phyloP scores from a whole-genome alignment of 148 eudicot species.

The Rhododendron ovatum region DNA sequence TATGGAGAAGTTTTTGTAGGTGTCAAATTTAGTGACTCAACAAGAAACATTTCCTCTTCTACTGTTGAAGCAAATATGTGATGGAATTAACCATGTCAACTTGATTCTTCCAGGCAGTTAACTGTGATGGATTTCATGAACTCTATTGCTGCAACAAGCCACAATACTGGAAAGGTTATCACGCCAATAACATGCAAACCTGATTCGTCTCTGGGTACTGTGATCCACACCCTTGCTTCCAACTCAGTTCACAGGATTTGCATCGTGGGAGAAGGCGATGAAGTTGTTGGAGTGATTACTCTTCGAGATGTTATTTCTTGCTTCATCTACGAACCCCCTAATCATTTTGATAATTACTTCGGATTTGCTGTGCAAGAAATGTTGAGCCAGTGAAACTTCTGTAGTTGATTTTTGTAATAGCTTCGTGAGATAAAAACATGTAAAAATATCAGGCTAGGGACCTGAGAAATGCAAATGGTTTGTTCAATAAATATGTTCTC shows the following conservation, averaged over 20 bases:
- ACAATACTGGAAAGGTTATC: constrained; percentile 34
- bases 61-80: not conserved
- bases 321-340: constrained; percentile 79
- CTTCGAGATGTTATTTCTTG: constrained; percentile 94
- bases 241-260: constrained; percentile 73
- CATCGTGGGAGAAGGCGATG: constrained; percentile 40
- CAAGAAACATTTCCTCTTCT: not conserved
- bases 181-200: constrained; percentile 72
- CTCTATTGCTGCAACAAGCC: constrained; percentile 37
- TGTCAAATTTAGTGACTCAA: not conserved
- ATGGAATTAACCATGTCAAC: not conserved
- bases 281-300: constrained; percentile 73
- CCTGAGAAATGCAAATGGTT: not conserved
- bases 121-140: constrained; percentile 68
- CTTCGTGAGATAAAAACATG: not conserved
- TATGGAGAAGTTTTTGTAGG: not conserved
- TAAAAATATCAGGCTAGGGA: constrained; percentile 1
- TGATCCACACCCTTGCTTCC: constrained; percentile 62
- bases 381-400: constrained; percentile 33
- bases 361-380: constrained; percentile 58
- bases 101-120: constrained; percentile 48
- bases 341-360: constrained; percentile 64
- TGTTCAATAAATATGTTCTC: not conserved
- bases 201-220: constrained; percentile 50
- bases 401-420: constrained; percentile 16